These are phyloP conservation scores for Myxozyma neglecta DNA, from an alignment of 805 yeast species.

Conservation along the genomic window DNA sequence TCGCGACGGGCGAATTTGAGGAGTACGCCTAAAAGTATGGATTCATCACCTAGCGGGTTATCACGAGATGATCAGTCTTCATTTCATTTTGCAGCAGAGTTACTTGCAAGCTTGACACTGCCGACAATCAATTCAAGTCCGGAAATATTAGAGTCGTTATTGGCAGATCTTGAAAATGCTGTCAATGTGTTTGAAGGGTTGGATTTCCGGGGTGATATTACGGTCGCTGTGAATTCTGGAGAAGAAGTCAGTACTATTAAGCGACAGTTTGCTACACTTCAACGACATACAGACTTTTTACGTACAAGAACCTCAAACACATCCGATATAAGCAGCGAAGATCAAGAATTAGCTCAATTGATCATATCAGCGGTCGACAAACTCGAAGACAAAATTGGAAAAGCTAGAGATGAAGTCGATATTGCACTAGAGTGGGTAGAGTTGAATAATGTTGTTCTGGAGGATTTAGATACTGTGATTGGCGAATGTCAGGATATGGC, in stretches of 20 bases:
- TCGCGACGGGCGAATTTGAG: conserved; percentile 1
- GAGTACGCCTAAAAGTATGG: not conserved
- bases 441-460: conserved; percentile 10
- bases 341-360: conserved; percentile 1
- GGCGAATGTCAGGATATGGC: conserved; percentile 9
- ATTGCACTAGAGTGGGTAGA: conserved; percentile 29
- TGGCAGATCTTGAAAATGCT: conserved; percentile 9
- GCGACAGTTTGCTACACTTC: not conserved
- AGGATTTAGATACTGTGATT: conserved; percentile 17
- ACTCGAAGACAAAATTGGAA: not conserved
- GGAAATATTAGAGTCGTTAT: not conserved
- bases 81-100: not conserved
- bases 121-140: not conserved
- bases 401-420: conserved; percentile 19
- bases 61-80: not conserved
- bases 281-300: conserved; percentile 9
- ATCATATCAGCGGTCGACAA: conserved; percentile 7
- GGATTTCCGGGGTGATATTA: conserved; percentile 6
- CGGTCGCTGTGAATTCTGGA: conserved; percentile 3
- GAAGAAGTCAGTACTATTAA: conserved; percentile 6
- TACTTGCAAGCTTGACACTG: not conserved
- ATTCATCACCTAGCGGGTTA: not conserved
- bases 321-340: not conserved
- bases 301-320: not conserved
- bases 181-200: conserved; percentile 6